These are phyloP conservation scores for Bombardia bombarda DNA, from an alignment of 495 filamentous ascomycete genomes.

Conservation along the genomic window DNA sequence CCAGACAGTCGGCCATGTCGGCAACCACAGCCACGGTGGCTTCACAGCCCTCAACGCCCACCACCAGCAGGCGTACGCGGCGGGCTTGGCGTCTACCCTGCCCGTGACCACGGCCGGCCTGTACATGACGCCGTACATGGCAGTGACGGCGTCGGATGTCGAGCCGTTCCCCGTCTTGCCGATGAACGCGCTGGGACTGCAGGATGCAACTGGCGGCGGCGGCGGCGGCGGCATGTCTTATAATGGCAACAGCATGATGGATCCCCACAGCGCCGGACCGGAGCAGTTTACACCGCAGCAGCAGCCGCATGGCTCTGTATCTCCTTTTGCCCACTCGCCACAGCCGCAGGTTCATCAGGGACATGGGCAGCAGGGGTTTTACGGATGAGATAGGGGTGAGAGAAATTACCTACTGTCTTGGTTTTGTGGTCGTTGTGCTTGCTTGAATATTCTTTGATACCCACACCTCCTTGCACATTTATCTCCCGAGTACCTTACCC, in stretches of 20 bases:
- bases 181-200: slow-evolving; percentile 29
- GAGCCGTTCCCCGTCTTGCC: slow-evolving; percentile 31
- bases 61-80: slow-evolving; percentile 1
- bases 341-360: not conserved
- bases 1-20: too few species aligned
- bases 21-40: slow-evolving; percentile 1
- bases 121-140: not conserved
- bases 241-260: slow-evolving; percentile 13
- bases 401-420: too few species aligned
- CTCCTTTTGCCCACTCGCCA: not conserved
- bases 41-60: slow-evolving; percentile 13
- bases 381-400: slow-evolving; percentile 4
- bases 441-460: too few species aligned
- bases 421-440: too few species aligned
- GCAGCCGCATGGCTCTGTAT: not conserved
- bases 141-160: slow-evolving; percentile 12
- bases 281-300: slow-evolving; percentile 10
- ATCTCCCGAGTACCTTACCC: too few species aligned
- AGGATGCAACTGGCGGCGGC: slow-evolving; percentile 16
- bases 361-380: not conserved
- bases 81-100: too few species aligned
- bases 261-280: slow-evolving; percentile 17
- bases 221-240: not conserved
- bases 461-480: too few species aligned
- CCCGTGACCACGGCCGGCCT: slow-evolving; percentile 13